Evolutionary conservation across 116 monocot species (phyloP), one percentile per base, ranked within the genome.

Genomic region (Iris pallida): DNA sequence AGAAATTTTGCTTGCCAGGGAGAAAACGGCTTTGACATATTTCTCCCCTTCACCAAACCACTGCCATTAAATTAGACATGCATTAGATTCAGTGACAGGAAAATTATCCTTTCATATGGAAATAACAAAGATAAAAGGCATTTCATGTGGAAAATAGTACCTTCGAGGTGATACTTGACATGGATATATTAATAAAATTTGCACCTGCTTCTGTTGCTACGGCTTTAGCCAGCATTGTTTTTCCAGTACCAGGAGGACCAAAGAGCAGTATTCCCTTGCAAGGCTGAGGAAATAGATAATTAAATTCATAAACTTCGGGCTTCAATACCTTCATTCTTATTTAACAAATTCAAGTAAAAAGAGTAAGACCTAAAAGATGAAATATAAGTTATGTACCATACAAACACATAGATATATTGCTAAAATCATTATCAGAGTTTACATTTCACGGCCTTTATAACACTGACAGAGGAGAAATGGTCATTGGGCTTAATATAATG

Each of bases 171-270:
- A 99, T 99, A 82, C 99, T 99, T 55, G 99, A 99, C 99, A 99
- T 99, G 42, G 99, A 99, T 82, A 99, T 86, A 62, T 99, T 99
- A 72, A 99, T 99, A 55, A 99, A 99, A 65, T 99, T 93, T 61
- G 99, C 99, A 59, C 99, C 99, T 59, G 99, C 93, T 73, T 99
- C 99, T 8, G 99, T 99, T 57, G 99, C 99, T 81, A 99, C 99
- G 74, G 99, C 99, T 77, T 99, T 99, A 47, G 99, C 99, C 47
- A 99, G 88, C 99, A 99, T 99, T 5, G 99, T 99, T 86, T 99
- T 99, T 16, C 99, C 99, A 11, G 99, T 99, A 43, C 99, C 99
- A 61, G 99, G 99, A 49, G 99, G 99, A 51, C 99, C 99, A 85
- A 99, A 99, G 7, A 99, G 90, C 65, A 99, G 75, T 76, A 99